These are phyloP conservation scores for Lentinus brumalis DNA, from an alignment of 768 basidiomycete genomes.

Conservation along the genomic window DNA sequence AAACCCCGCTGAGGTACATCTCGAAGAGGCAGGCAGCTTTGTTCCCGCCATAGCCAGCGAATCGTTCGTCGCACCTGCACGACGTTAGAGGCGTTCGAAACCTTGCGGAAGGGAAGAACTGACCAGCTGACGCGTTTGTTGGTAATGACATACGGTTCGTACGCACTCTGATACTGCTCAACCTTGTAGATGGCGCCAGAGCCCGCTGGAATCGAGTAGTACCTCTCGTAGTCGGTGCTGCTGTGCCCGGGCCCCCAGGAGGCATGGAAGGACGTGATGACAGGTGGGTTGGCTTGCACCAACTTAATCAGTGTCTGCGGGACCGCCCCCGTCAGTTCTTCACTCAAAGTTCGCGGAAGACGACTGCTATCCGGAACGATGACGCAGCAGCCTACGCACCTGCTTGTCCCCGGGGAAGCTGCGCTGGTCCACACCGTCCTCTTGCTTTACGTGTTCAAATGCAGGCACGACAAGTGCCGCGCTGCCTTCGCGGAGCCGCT, in stretches of 20 bases:
- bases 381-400: conserved; percentile 36
- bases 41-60: conserved; percentile 90
- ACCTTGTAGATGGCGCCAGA: conserved; percentile 76
- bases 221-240: conserved; percentile 75
- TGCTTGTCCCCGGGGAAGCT: conserved; percentile 71
- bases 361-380: neutral
- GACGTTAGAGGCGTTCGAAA: neutral
- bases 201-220: conserved; percentile 50
- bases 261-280: conserved; percentile 76
- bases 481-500: conserved; percentile 56
- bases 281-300: conserved; percentile 45
- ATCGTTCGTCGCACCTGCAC: conserved; percentile 87
- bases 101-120: conserved; percentile 15
- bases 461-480: conserved; percentile 83
- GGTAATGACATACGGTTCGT: conserved; percentile 88
- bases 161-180: conserved; percentile 75
- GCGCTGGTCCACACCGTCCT: conserved; percentile 58
- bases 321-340: neutral
- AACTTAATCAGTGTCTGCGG: conserved; percentile 57
- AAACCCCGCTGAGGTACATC: conserved; percentile 85
- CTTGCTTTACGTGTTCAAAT: conserved; percentile 74
- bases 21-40: conserved; percentile 92
- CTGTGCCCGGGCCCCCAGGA: conserved; percentile 80
- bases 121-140: conserved; percentile 76
- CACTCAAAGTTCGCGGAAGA: neutral